Percentiles rank a stretch among this genome's conserved stretches.
Evolutionary conservation across 1,139 yeast genomes (phyloP).

Genomic region (Geotrichum klebahnii): DNA sequence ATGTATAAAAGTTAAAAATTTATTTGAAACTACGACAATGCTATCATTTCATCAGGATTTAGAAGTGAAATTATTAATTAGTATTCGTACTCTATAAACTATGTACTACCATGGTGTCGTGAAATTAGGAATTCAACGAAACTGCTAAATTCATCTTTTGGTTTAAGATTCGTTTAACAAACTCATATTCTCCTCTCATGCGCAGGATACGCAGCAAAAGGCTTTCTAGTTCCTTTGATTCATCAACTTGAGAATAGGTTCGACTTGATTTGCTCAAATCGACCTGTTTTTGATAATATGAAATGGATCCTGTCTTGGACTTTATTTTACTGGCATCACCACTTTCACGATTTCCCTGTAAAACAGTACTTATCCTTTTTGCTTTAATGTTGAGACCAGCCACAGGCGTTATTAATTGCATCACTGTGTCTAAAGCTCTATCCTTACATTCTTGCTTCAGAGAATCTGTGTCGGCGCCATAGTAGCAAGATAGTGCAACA

Average conservation of each 20-base stretch:
- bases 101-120: neutral
- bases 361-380: too few species aligned
- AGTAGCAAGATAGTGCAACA: constrained; percentile 64
- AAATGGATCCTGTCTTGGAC: neutral
- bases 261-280: constrained; percentile 1
- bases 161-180: constrained; percentile 52
- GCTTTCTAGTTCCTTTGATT: constrained; percentile 10
- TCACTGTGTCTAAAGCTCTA: constrained; percentile 1
- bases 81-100: neutral
- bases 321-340: too few species aligned
- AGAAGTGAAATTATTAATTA: too few species aligned
- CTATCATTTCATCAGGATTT: too few species aligned
- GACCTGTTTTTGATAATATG: constrained; percentile 1
- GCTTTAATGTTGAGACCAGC: too few species aligned
- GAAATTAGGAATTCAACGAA: neutral
- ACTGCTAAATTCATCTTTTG: constrained; percentile 34
- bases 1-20: too few species aligned
- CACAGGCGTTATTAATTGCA: neutral
- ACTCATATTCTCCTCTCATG: constrained; percentile 45
- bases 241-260: neutral
- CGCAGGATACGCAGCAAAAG: constrained; percentile 55
- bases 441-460: constrained; percentile 56
- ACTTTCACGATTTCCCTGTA: too few species aligned
- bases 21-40: too few species aligned
- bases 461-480: constrained; percentile 44